Percentiles rank a stretch among this genome's conserved stretches.
Conservation (phyloP, 495 filamentous ascomycete genomes). For the Talaromyces ruber region DNA sequence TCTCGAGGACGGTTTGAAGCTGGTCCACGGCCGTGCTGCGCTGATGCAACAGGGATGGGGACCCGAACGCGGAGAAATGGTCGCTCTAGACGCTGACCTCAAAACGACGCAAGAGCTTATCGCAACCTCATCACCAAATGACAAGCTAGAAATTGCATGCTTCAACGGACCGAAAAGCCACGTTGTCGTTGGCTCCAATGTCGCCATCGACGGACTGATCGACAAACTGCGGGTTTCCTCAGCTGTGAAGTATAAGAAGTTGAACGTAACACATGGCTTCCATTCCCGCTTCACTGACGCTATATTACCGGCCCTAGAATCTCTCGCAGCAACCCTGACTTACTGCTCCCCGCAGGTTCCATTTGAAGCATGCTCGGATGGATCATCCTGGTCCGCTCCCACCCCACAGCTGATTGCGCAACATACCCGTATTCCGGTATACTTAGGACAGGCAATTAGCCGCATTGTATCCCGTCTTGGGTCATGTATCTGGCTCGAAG, state of each 20-base stretch:
- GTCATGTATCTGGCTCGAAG: conserved; percentile 27
- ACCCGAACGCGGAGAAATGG: conserved; percentile 13
- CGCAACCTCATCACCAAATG: too few relatives aligned
- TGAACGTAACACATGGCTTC: conserved; percentile 30
- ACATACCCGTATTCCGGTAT: conserved; percentile 31
- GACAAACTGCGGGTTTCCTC: conserved; percentile 10
- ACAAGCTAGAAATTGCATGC: conserved; percentile 27
- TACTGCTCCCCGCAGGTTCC: conserved; percentile 9
- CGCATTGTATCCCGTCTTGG: conserved; percentile 14
- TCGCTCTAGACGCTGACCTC: neutral
- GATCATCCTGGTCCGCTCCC: neutral
- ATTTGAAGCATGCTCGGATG: conserved; percentile 15
- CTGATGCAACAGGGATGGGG: too few relatives aligned
- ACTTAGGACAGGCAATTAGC: conserved; percentile 28
- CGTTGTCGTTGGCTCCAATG: conserved; percentile 24
- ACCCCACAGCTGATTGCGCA: conserved; percentile 13
- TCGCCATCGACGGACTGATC: conserved; percentile 18
- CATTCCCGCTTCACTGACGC: conserved; percentile 37
- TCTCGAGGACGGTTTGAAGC: conserved; percentile 18
- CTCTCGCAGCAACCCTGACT: conserved; percentile 15
- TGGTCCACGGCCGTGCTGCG: too few relatives aligned
- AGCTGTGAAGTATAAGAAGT: conserved; percentile 19
- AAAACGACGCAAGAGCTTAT: too few relatives aligned
- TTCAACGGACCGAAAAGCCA: conserved; percentile 33
- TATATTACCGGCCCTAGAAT: conserved; percentile 17